Evolutionary conservation across 164 flowering plant genomes (phyloP).

Genomic region (Annona squamosa): DNA sequence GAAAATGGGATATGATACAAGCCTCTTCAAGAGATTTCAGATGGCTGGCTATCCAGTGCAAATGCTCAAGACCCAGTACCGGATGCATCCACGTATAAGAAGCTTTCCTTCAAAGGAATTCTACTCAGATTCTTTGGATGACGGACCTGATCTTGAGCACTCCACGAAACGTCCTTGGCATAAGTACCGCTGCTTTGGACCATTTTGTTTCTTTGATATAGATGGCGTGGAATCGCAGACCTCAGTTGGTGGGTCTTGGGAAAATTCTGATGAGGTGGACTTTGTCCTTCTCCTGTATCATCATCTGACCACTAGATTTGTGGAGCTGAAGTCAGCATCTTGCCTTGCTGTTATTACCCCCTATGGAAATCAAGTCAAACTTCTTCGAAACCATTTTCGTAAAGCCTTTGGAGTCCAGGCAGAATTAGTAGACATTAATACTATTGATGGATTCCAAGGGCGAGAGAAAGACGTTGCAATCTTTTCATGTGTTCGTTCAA

Average conservation of each 20-base stretch:
- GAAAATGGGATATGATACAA: constrained; percentile 73
- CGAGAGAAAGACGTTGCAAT: constrained; percentile 94
- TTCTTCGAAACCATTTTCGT: constrained; percentile 51
- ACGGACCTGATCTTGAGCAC: constrained; percentile 56
- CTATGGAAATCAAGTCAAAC: constrained; percentile 77
- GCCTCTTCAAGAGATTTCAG: constrained; percentile 88
- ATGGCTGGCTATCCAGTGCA: constrained; percentile 87
- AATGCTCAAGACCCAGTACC: constrained; percentile 92
- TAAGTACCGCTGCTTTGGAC: constrained; percentile 74
- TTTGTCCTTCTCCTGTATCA: constrained; percentile 68
- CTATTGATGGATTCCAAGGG: constrained; percentile 98
- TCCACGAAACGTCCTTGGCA: constrained; percentile 78
- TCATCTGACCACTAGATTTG: constrained; percentile 52
- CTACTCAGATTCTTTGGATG: constrained; percentile 66
- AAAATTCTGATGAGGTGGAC: constrained; percentile 73
- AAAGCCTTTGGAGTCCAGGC: constrained; percentile 62
- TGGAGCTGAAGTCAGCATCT: constrained; percentile 74
- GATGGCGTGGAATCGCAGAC: constrained; percentile 76
- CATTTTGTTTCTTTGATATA: constrained; percentile 86
- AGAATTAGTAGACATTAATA: constrained; percentile 71
- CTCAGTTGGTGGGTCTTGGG: constrained; percentile 75
- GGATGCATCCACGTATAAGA: constrained; percentile 98
- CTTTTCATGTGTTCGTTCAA: constrained; percentile 91
- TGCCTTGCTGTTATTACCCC: constrained; percentile 83
- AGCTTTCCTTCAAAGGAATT: constrained; percentile 91